phyloP scores from a whole-genome alignment of 768 basidiomycete genomes.

The Lactarius hatsudake region DNA sequence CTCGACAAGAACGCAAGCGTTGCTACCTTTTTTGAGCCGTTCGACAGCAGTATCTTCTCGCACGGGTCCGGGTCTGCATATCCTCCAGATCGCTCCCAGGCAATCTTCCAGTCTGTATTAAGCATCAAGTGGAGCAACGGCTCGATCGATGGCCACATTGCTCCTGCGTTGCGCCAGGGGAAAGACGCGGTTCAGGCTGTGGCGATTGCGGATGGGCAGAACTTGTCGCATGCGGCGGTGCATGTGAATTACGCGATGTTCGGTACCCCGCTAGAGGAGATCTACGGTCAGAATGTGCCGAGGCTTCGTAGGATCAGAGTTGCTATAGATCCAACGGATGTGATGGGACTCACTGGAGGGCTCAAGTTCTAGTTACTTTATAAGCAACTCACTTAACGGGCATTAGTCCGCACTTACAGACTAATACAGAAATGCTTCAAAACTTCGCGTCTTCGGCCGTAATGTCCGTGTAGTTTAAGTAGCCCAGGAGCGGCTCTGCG shows the following conservation, averaged over 20 bases:
- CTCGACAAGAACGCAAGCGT: background rate
- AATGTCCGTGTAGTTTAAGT: too few relatives aligned
- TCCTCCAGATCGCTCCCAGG: constrained; percentile 16
- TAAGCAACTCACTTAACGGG: too few relatives aligned
- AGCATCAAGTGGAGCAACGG: background rate
- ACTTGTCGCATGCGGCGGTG: constrained; percentile 13
- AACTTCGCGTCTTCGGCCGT: too few relatives aligned
- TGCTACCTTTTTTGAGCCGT: constrained; percentile 1
- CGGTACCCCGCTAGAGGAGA: constrained; percentile 18
- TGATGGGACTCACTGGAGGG: constrained; percentile 30
- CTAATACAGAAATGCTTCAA: too few relatives aligned
- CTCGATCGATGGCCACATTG: too few relatives aligned
- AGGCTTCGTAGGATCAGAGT: constrained; percentile 14
- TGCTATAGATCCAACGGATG: constrained; percentile 24
- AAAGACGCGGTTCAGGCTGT: background rate
- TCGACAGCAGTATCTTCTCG: constrained; percentile 2
- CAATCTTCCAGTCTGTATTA: constrained; percentile 3
- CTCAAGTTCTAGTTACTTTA: constrained; percentile 23
- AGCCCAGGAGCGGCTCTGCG: too few relatives aligned
- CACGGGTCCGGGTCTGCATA: constrained; percentile 20
- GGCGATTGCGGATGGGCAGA: constrained; percentile 28
- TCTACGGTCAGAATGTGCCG: constrained; percentile 27
- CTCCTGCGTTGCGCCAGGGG: constrained; percentile 36
- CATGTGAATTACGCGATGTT: constrained; percentile 27
- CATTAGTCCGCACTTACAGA: too few relatives aligned